These are phyloP conservation scores for Cucumis cinereus DNA, from an alignment of 306 rosid genomes.

Conservation along the genomic window DNA sequence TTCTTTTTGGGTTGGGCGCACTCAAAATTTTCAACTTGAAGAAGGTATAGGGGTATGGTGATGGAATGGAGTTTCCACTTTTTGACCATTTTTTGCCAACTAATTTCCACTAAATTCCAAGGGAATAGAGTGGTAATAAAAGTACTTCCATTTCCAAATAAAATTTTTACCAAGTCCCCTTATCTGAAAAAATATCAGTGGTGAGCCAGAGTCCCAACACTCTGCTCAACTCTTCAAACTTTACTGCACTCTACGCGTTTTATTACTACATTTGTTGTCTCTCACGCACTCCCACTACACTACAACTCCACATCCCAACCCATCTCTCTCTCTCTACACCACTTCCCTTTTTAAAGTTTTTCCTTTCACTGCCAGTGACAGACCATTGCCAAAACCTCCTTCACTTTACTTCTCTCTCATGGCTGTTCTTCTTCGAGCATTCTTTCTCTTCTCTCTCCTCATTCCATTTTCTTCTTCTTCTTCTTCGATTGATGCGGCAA, in stretches of 20 bases:
- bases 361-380: not conserved
- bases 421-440: slow-evolving; percentile 4
- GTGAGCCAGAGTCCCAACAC: not conserved
- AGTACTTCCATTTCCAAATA: not conserved
- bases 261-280: not conserved
- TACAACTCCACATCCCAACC: slow-evolving; percentile 1
- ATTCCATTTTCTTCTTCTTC: slow-evolving; percentile 7
- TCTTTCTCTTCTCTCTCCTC: not conserved
- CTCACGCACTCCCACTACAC: not conserved
- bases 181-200: not conserved
- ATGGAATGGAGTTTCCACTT: not conserved
- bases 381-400: not conserved
- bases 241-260: not conserved
- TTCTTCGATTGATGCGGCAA: not conserved
- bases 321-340: not conserved
- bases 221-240: not conserved
- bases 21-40: not conserved
- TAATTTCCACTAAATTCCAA: not conserved
- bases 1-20: not conserved
- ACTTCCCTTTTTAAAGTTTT: slow-evolving; percentile 5
- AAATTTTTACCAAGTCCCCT: not conserved
- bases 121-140: not conserved
- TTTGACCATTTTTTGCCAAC: not conserved
- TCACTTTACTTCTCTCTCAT: slow-evolving; percentile 21
- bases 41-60: slow-evolving; percentile 1